Evolutionary conservation across 371 early-diverging fungal species (phyloP).

Genomic region (Mucor mucedo): DNA sequence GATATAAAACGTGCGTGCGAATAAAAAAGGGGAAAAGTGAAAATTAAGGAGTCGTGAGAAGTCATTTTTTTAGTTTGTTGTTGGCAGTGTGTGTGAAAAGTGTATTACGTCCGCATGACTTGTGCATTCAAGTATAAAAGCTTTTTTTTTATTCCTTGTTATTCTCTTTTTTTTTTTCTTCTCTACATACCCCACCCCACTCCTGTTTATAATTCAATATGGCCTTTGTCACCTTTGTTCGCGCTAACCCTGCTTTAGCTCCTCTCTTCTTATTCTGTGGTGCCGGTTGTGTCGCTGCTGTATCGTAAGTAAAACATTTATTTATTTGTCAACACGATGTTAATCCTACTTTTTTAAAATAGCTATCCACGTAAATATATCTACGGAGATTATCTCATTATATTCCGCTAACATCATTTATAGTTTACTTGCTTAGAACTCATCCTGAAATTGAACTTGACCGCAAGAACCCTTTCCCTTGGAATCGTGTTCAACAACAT

Average conservation of each 20-base stretch:
- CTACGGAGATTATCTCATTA: neutral
- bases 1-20: neutral
- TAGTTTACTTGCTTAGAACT: conserved; percentile 48
- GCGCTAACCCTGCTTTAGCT: conserved; percentile 46
- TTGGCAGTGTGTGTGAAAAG: conserved; percentile 1
- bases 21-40: neutral
- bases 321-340: neutral
- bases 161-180: neutral
- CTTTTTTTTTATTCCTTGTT: neutral
- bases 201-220: conserved; percentile 16
- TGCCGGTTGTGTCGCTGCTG: conserved; percentile 51
- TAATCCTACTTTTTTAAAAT: neutral
- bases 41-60: neutral
- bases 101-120: neutral
- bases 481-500: conserved; percentile 52
- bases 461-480: conserved; percentile 52
- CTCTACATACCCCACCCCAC: conserved; percentile 12
- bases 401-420: conserved; percentile 1
- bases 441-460: conserved; percentile 57
- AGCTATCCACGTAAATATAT: conserved; percentile 30
- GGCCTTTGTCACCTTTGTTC: conserved; percentile 33
- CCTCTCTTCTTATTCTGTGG: conserved; percentile 53
- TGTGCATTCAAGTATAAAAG: neutral
- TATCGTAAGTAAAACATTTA: conserved; percentile 33
- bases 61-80: conserved; percentile 2